Percentiles rank a stretch among this genome's conserved stretches.
These are phyloP conservation scores for Populus euphratica DNA, from an alignment of 345 rosid species.

Conservation along the genomic window DNA sequence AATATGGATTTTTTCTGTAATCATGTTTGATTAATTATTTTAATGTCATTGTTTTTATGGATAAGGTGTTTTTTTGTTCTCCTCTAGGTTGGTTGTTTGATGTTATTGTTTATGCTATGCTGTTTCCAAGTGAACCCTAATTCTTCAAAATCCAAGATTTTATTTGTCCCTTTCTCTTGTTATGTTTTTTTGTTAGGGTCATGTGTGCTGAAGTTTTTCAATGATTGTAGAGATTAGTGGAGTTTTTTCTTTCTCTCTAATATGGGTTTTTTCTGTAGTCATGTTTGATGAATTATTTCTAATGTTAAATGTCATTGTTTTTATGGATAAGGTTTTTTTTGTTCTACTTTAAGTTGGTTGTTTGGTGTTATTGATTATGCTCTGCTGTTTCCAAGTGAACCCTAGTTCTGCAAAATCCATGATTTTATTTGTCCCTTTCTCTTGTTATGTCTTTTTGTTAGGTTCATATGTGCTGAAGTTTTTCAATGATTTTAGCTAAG, in stretches of 20 bases:
- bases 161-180: background rate
- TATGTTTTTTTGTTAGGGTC: background rate
- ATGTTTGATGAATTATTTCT: background rate
- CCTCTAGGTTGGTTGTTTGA: background rate
- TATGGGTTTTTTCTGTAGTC: background rate
- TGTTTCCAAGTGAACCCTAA: background rate
- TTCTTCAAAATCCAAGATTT: background rate
- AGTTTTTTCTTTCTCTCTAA: background rate
- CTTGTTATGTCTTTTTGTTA: background rate
- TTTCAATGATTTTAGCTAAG: background rate
- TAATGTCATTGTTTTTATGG: background rate
- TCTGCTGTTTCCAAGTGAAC: background rate
- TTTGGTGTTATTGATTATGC: background rate
- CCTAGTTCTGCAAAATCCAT: background rate
- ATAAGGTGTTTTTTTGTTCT: background rate
- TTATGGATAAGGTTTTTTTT: background rate
- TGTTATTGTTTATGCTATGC: background rate
- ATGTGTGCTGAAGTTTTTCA: background rate
- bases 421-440: background rate
- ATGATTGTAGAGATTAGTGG: background rate
- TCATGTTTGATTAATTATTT: background rate
- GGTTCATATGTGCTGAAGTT: background rate
- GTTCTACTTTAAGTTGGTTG: background rate
- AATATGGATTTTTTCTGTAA: background rate
- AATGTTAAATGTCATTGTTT: background rate